Evolutionary conservation across 2,329 filamentous ascomycete species (phyloP).

Genomic region (Xylaria sp.): DNA sequence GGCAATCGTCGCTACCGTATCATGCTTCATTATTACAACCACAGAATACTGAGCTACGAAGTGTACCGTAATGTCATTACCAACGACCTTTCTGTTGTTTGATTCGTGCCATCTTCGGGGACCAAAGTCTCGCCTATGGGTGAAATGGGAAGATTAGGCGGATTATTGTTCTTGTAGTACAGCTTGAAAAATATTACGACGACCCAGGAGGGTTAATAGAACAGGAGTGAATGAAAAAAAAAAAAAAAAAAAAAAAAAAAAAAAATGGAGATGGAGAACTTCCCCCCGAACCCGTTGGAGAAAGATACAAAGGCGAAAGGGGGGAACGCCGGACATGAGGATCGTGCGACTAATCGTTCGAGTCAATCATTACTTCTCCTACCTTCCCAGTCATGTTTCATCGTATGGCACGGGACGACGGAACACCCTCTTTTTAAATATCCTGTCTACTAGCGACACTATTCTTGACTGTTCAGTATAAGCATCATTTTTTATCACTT

Average conservation of each 20-base stretch:
- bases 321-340: not conserved
- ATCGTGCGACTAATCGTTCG: too few relatives aligned
- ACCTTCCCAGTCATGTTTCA: not conserved
- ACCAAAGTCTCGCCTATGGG: not conserved
- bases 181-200: not conserved
- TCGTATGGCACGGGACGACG: not conserved
- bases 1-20: slow-evolving; percentile 66
- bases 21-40: slow-evolving; percentile 77
- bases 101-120: not conserved
- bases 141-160: not conserved
- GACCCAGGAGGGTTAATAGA: not conserved
- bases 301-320: not conserved
- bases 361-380: not conserved
- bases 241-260: too few relatives aligned
- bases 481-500: not conserved
- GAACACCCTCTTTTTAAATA: not conserved
- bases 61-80: slow-evolving; percentile 59
- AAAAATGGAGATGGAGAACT: not conserved
- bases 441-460: not conserved
- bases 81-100: slow-evolving; percentile 45
- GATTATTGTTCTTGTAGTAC: not conserved
- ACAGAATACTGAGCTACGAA: slow-evolving; percentile 77
- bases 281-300: not conserved
- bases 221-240: not conserved
- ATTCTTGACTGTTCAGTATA: not conserved